Base-by-base conservation (phyloP, 306 rosid species). In the Benincasa hispida region DNA sequence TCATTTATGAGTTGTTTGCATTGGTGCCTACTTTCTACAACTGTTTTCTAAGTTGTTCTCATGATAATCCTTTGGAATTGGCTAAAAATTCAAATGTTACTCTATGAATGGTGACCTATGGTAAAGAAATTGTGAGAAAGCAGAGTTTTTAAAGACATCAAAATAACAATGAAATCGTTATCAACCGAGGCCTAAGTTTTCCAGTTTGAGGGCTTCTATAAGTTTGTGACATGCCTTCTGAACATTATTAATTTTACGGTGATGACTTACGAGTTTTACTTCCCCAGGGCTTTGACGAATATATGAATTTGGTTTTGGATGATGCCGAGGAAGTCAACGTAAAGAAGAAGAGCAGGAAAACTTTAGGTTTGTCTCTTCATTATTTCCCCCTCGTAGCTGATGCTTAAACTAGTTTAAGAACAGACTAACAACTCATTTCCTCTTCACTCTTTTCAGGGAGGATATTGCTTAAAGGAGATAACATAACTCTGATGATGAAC, bases 381-480 rank as follows among this genome's bases (percentile, higher is more conserved):
- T 5, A 35, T 35, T 56, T 12, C 19, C 68, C 37, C 35, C 24
- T 9, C 59, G 28, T 76, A 45, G 58, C 50, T 59, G 53, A 59
- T 27, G 21, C 78, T 35, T 75, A 24, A 9, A 45, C 0, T 45
- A 45, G 51, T 45, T 37, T 65, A 35, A 35, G 51, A 18, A 10
- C 28, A 65, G 48, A 65, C 10, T 37, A 35, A 35, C 37, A 65
- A 5, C 8, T 37, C n/a, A 30, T 37, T 21, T 37, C 24, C 1
- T 19, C 21, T 74, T 62, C 66, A 68, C 51, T 75, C 1, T 18
- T 11, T 65, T 60, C 74, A 92, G 96, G 97, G 86, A 85, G 97
- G 88, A 90, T 92, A 53, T 88, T 92, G 72, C 96, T 92, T 1
- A 90, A 92, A 80, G 97, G 97, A 75, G 97, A 92, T 82, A 92